Percentiles rank a stretch among this genome's conserved stretches.
phyloP scores from a whole-genome alignment of 1,284 basidiomycete genomes.

The Paramarasmius palmivorus region DNA sequence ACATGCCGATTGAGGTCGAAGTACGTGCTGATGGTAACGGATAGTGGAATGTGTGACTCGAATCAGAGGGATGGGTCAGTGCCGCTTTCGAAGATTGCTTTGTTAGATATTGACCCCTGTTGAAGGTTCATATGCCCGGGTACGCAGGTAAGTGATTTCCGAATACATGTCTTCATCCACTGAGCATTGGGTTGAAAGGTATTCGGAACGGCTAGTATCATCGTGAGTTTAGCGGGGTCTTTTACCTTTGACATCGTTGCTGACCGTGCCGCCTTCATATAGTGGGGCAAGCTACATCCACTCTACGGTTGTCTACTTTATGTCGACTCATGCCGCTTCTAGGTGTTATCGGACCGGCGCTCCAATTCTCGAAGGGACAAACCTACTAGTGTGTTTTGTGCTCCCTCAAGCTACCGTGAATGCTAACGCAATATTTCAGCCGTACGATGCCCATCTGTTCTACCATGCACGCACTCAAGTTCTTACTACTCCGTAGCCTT shows the following conservation, averaged over 20 bases:
- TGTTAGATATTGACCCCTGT: not conserved
- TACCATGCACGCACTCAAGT: not conserved
- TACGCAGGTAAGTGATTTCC: not conserved
- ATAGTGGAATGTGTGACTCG: conserved; percentile 18
- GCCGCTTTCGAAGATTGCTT: conserved; percentile 17
- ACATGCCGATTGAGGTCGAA: not conserved
- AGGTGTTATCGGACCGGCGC: conserved; percentile 41
- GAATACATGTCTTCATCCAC: too few relatives aligned
- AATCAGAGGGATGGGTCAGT: conserved; percentile 23
- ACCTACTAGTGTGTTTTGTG: conserved; percentile 34
- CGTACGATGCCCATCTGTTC: too few relatives aligned
- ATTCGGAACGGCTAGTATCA: conserved; percentile 24
- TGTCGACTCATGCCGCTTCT: conserved; percentile 17
- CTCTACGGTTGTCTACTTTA: too few relatives aligned
- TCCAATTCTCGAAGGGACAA: conserved; percentile 41
- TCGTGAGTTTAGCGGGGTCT: conserved; percentile 2
- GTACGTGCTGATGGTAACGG: not conserved
- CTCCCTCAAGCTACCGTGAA: not conserved
- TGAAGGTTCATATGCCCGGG: not conserved
- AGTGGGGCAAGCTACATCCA: too few relatives aligned
- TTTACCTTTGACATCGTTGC: too few relatives aligned
- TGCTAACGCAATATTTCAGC: too few relatives aligned
- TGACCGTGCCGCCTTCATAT: too few relatives aligned
- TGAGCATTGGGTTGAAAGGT: conserved; percentile 1
- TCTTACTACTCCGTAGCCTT: conserved; percentile 10